These are phyloP conservation scores for Rhizophagus sp. DNA, from an alignment of 192 early-diverging fungal genomes.

Conservation along the genomic window DNA sequence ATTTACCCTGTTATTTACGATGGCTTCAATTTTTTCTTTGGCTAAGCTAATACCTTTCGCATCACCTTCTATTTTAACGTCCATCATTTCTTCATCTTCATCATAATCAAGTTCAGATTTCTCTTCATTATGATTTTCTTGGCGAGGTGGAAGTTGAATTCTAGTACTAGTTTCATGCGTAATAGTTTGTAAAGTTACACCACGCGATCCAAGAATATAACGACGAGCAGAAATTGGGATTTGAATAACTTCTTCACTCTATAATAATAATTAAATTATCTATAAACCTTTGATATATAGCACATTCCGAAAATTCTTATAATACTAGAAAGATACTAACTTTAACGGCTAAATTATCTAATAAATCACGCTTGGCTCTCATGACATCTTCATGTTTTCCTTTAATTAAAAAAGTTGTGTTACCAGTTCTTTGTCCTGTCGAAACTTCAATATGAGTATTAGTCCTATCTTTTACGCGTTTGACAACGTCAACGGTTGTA, in stretches of 20 bases:
- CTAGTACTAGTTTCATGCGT: conserved; percentile 70
- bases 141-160: conserved; percentile 70
- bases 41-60: conserved; percentile 78
- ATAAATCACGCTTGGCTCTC: conserved; percentile 76
- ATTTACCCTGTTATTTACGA: conserved; percentile 71
- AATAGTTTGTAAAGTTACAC: conserved; percentile 76
- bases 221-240: conserved; percentile 83
- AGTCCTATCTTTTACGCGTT: conserved; percentile 63
- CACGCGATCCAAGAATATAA: conserved; percentile 82
- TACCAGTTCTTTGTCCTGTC: conserved; percentile 67
- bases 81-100: conserved; percentile 64
- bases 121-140: conserved; percentile 43
- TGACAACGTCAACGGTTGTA: conserved; percentile 56
- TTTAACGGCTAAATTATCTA: conserved; percentile 69
- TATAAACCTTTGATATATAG: background rate
- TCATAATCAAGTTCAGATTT: conserved; percentile 50
- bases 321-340: conserved; percentile 37
- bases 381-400: conserved; percentile 79
- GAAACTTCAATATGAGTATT: conserved; percentile 84
- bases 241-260: conserved; percentile 46
- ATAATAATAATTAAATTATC: conserved; percentile 9
- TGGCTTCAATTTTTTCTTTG: conserved; percentile 78
- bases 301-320: background rate
- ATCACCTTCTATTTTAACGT: conserved; percentile 83
- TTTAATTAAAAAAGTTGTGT: conserved; percentile 81